These are phyloP conservation scores for Talaromyces marneffei DNA, from an alignment of 2,329 filamentous ascomycete genomes.

Conservation along the genomic window DNA sequence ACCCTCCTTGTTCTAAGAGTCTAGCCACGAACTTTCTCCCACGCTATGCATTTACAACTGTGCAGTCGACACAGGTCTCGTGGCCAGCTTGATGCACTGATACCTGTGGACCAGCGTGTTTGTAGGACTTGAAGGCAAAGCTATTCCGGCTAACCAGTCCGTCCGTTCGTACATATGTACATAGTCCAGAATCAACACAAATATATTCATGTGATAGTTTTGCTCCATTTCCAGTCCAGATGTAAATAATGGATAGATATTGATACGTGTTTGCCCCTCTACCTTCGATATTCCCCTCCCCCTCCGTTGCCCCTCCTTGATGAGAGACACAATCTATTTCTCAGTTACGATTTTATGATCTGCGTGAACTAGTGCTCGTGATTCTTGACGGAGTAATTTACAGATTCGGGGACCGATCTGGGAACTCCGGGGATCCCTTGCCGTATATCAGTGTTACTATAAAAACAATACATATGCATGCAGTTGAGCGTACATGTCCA, in stretches of 20 bases:
- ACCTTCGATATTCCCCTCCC: conserved; percentile 1
- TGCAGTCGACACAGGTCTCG: background rate
- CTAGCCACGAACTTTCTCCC: background rate
- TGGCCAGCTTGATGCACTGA: background rate
- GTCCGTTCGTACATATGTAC: too few relatives aligned
- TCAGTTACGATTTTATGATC: background rate
- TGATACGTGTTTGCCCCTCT: conserved; percentile 5
- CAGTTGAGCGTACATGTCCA: background rate
- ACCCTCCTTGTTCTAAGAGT: background rate
- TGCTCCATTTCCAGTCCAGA: background rate
- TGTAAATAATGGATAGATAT: background rate
- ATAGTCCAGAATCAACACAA: background rate
- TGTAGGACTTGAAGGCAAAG: background rate
- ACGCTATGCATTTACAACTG: background rate
- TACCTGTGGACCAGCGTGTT: background rate
- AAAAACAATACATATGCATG: background rate
- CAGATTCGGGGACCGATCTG: conserved; percentile 13
- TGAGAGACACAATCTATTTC: background rate
- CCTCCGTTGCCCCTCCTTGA: background rate
- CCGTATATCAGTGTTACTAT: background rate
- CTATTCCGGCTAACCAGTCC: background rate
- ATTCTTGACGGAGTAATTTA: background rate
- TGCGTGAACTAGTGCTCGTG: background rate
- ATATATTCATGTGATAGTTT: background rate
- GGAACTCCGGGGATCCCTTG: conserved; percentile 14